Percentiles rank a stretch among this genome's conserved stretches.
phyloP scores from a whole-genome alignment of 768 basidiomycete species.

The Rhodotorula diobovata region DNA sequence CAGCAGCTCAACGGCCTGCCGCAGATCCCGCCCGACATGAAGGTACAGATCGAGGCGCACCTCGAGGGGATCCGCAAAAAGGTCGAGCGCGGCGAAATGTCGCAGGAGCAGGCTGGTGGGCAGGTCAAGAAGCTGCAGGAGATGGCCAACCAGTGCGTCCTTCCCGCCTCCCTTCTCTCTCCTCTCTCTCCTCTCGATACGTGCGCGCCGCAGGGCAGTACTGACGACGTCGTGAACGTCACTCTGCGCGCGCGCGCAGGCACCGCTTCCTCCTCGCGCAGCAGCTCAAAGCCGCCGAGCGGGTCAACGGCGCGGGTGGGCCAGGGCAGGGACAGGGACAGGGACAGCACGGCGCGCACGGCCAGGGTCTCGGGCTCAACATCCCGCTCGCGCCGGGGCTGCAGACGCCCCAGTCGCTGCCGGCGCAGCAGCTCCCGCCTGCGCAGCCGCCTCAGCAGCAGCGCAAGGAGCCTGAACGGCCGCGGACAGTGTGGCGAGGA shows the following conservation, averaged over 20 bases:
- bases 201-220: too few species aligned
- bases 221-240: background rate
- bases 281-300: background rate
- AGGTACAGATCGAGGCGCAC: constrained; percentile 22
- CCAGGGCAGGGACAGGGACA: background rate
- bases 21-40: constrained; percentile 29
- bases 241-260: background rate
- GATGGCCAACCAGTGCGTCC: constrained; percentile 24
- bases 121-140: constrained; percentile 30
- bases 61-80: constrained; percentile 11
- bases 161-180: background rate
- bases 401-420: constrained; percentile 1
- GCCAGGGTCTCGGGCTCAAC: constrained; percentile 23
- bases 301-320: background rate
- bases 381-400: constrained; percentile 14
- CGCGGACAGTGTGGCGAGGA: constrained; percentile 23
- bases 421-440: background rate
- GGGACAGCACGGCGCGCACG: background rate
- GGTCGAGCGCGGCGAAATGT: constrained; percentile 6
- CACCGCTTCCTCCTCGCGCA: constrained; percentile 15
- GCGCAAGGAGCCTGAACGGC: background rate
- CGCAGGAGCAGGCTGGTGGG: constrained; percentile 16
- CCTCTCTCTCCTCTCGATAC: background rate
- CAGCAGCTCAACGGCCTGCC: constrained; percentile 25
- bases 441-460: background rate